Evolutionary conservation across 306 rosid species (phyloP), one percentile per base, ranked within the genome.

Genomic region (Alnus glutinosa): DNA sequence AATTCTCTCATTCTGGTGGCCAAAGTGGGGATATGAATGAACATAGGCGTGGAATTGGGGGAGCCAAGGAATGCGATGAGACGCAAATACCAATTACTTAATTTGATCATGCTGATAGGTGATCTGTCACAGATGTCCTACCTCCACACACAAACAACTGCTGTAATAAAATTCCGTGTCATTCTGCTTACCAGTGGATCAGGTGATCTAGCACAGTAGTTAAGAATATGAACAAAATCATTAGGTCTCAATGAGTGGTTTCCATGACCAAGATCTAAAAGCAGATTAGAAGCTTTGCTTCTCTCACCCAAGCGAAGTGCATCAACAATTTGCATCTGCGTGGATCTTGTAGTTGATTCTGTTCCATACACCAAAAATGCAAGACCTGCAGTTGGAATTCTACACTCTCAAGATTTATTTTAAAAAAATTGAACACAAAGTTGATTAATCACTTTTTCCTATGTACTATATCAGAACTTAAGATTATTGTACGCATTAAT

Each of bases 181-280:
- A 51, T 73, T 62, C 75, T 72, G 87, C 90, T 77, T 92, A 94
- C 98, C 94, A 94, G 66, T 55, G 98, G 96, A 89, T 94, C 96
- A 57, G 94, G 90, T 49, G 92, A 85, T 34, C 9, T 73, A 11
- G 92, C 92, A 88, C 98, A 94, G 84, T 88, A 82, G 61, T 77
- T 77, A 28, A 92, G 84, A 87, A 94, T 82, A 78, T 62, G 28
- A 79, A 87, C 75, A 79, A 94, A 94, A 88, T 89, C 89, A 76
- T 83, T 75, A 18, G 92, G 88, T 49, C 84, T 76, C 72, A 84
- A 84, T 16, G 89, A 83, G 71, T 37, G 68, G 57, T 84, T 90
- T 84, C 74, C 85, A 68, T 76, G 79, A 77, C 84, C 87, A 55
- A 92, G 87, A 75, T 77, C 89, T 70, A 57, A 71, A 77, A 94